These are phyloP conservation scores for Dactylellina cionopaga DNA, from an alignment of 2,329 filamentous ascomycete species.

Conservation along the genomic window DNA sequence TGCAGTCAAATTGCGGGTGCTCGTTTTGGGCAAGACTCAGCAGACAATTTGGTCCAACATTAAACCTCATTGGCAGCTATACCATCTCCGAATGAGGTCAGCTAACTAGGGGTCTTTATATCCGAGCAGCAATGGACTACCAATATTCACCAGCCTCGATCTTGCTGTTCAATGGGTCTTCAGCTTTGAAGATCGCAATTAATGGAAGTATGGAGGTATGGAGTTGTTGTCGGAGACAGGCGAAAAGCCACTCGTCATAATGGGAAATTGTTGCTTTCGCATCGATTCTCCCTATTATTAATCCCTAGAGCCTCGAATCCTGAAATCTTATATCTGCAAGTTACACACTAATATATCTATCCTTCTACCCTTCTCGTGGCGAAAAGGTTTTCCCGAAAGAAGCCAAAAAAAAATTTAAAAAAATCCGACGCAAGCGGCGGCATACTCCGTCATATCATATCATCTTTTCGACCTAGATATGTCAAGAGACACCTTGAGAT, in stretches of 20 bases:
- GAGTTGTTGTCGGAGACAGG: not conserved
- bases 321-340: not conserved
- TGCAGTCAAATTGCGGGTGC: too few relatives aligned
- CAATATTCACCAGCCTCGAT: not conserved
- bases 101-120: too few relatives aligned
- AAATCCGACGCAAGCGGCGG: conserved; percentile 42
- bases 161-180: not conserved
- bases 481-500: not conserved
- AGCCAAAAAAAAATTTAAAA: too few relatives aligned
- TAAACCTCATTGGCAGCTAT: too few relatives aligned
- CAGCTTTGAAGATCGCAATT: conserved; percentile 2
- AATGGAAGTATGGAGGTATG: not conserved
- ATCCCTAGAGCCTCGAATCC: conserved; percentile 10
- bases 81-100: too few relatives aligned
- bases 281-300: conserved; percentile 14
- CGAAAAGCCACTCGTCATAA: not conserved
- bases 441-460: conserved; percentile 15
- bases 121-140: not conserved
- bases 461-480: not conserved
- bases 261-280: conserved; percentile 41
- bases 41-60: too few relatives aligned
- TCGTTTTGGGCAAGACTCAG: too few relatives aligned
- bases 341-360: conserved; percentile 23
- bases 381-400: conserved; percentile 14
- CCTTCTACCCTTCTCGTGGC: conserved; percentile 15